Conservation (phyloP, 192 early-diverging fungal genomes). For the Oehlia diaphana region DNA sequence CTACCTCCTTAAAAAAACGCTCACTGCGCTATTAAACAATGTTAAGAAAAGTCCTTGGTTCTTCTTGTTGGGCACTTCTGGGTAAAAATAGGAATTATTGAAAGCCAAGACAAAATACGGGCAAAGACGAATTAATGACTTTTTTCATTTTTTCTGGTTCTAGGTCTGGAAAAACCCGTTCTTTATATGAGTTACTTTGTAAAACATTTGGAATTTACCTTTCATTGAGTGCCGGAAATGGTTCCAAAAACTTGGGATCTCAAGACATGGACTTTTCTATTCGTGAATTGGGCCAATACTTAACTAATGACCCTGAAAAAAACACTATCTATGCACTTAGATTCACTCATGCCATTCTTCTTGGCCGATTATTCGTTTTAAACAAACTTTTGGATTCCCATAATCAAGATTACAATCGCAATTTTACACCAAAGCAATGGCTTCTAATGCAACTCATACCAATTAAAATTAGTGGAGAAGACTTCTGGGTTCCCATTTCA, state of each 20-base stretch:
- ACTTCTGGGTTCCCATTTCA: not conserved
- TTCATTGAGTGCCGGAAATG: not conserved
- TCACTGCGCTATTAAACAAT: too few relatives aligned
- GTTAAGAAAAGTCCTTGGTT: too few relatives aligned
- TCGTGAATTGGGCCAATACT: not conserved
- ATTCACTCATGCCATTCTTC: not conserved
- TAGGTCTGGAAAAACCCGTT: not conserved
- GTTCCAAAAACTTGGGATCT: not conserved
- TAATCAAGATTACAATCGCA: too few relatives aligned
- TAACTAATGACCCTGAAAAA: not conserved
- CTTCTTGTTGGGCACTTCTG: too few relatives aligned
- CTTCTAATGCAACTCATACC: not conserved
- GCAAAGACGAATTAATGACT: not conserved
- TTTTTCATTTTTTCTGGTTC: not conserved
- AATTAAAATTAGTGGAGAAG: not conserved
- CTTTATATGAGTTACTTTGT: not conserved
- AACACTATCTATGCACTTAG: not conserved
- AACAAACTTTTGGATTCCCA: not conserved
- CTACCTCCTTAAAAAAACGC: too few relatives aligned
- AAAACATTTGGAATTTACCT: not conserved
- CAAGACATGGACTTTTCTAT: not conserved
- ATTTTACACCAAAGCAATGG: not conserved
- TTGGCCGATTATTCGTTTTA: not conserved
- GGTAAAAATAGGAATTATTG: too few relatives aligned
- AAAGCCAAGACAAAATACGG: not conserved